phyloP scores from a whole-genome alignment of 2,329 filamentous ascomycete species.

The Coniochaeta ligniaria region DNA sequence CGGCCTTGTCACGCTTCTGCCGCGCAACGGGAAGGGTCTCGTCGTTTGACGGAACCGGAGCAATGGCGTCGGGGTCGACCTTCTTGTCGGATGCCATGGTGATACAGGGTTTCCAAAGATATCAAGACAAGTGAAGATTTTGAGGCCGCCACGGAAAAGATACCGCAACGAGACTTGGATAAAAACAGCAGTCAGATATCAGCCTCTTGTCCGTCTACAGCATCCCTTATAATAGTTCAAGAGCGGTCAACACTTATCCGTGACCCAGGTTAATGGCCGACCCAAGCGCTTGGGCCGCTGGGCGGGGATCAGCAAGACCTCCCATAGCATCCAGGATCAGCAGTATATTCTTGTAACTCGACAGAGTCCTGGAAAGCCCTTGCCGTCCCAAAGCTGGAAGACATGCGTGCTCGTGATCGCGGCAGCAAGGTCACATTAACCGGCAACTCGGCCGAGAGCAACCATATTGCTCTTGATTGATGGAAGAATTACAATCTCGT shows the following conservation, averaged over 20 bases:
- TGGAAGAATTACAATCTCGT: not conserved
- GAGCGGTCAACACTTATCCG: not conserved
- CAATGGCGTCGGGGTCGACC: not conserved
- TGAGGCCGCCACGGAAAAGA: not conserved
- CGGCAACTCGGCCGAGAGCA: not conserved
- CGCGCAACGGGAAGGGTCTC: too few relatives aligned
- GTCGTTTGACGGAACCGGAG: not conserved
- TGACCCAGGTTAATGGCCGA: not conserved
- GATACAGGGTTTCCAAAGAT: not conserved
- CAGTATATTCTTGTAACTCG: not conserved
- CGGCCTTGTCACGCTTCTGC: constrained; percentile 30
- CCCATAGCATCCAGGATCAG: not conserved
- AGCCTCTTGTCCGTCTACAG: not conserved
- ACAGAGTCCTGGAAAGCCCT: not conserved
- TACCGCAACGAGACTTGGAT: not conserved
- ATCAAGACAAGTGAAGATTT: not conserved
- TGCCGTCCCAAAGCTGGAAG: not conserved
- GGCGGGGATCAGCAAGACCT: not conserved
- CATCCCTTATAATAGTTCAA: not conserved
- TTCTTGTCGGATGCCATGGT: constrained; percentile 1
- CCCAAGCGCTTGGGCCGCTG: not conserved
- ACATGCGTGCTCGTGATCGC: not conserved
- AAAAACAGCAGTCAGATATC: not conserved
- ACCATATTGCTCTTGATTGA: not conserved
- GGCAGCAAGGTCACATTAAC: not conserved